Evolutionary conservation across 345 rosid genomes (phyloP).

Genomic region (Boechera divaricarpa): DNA sequence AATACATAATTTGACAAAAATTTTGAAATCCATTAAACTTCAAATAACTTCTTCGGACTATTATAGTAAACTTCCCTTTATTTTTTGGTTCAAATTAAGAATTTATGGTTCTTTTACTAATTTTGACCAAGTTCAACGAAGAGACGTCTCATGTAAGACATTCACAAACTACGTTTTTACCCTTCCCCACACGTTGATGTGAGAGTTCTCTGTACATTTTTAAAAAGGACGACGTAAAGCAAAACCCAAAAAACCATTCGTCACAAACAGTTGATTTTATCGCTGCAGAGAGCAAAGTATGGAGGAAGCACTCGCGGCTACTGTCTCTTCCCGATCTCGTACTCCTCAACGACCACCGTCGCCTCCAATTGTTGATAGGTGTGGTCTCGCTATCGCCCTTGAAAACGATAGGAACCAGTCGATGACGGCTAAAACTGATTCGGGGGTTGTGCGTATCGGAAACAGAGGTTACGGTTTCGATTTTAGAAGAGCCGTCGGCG

Average conservation of each 20-base stretch:
- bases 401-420: conserved; percentile 41
- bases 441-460: not conserved
- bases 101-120: not conserved
- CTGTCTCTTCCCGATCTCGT: conserved; percentile 39
- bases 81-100: not conserved
- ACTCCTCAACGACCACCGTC: conserved; percentile 13
- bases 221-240: not conserved
- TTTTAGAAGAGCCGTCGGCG: conserved; percentile 45
- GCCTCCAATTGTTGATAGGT: not conserved
- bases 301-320: conserved; percentile 55
- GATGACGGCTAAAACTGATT: conserved; percentile 36
- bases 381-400: conserved; percentile 26
- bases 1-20: too few species aligned
- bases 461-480: conserved; percentile 45
- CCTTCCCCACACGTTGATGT: not conserved
- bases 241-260: not conserved
- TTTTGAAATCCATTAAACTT: too few species aligned
- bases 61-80: not conserved
- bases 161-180: not conserved
- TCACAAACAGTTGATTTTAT: not conserved
- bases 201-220: not conserved
- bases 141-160: conserved; percentile 1
- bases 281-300: conserved; percentile 4
- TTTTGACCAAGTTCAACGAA: conserved; percentile 2
- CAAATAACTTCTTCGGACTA: too few species aligned